Percentiles rank a stretch among this genome's conserved stretches.
phyloP scores from a whole-genome alignment of 2,329 filamentous ascomycete genomes.

The Rutstroemia sp. region DNA sequence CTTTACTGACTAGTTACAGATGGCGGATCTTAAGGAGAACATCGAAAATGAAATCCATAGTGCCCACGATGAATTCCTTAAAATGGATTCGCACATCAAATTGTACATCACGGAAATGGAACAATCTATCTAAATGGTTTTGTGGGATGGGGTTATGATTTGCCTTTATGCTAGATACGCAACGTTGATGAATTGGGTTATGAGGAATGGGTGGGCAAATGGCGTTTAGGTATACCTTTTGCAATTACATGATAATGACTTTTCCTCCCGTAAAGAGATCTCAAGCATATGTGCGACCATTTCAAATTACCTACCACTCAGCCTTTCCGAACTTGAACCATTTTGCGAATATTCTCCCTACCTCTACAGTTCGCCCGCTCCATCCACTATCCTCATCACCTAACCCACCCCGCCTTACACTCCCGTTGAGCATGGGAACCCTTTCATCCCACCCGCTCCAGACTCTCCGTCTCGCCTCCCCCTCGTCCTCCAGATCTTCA shows the following conservation, averaged over 20 bases:
- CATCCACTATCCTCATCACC: constrained; percentile 44
- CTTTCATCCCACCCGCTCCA: constrained; percentile 38
- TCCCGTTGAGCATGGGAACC: constrained; percentile 56
- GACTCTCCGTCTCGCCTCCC: not conserved
- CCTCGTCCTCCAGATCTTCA: constrained; percentile 21
- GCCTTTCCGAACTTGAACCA: constrained; percentile 55
- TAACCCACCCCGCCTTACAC: constrained; percentile 36
- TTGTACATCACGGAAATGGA: constrained; percentile 99
- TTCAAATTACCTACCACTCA: constrained; percentile 28
- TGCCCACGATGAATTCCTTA: constrained; percentile 89
- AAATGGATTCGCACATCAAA: constrained; percentile 95
- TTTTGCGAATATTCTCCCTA: constrained; percentile 49
- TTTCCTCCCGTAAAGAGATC: not conserved
- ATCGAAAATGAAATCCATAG: constrained; percentile 90
- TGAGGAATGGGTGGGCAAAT: constrained; percentile 9
- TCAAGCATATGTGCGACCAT: not conserved
- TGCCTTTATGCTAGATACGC: constrained; percentile 12
- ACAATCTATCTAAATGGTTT: constrained; percentile 48
- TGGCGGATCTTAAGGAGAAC: constrained; percentile 95
- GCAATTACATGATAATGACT: constrained; percentile 27
- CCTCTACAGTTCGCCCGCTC: constrained; percentile 50
- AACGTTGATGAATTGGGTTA: constrained; percentile 6
- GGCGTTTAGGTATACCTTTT: constrained; percentile 29
- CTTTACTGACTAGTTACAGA: constrained; percentile 44
- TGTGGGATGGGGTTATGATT: constrained; percentile 6